Evolutionary conservation across 116 monocot species (phyloP).

Genomic region (Cymodocea nodosa): DNA sequence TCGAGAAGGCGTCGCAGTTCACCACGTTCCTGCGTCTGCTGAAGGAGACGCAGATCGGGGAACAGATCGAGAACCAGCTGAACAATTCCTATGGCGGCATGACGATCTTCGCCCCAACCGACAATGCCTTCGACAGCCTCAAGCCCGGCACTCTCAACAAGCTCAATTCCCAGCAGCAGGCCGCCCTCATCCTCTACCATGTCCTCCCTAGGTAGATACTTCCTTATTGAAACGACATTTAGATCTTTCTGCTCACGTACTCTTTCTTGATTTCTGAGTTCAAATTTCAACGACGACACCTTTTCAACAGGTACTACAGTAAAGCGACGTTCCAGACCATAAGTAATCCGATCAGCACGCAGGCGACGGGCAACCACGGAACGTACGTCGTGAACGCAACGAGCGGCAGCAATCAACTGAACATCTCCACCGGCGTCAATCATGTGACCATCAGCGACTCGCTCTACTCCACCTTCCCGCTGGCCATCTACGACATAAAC

Average conservation of each 20-base stretch:
- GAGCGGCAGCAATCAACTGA: slow-evolving; percentile 38
- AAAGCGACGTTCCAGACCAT: slow-evolving; percentile 37
- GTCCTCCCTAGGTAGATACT: slow-evolving; percentile 41
- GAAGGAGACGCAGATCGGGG: slow-evolving; percentile 43
- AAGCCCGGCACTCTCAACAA: slow-evolving; percentile 64
- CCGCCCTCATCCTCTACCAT: slow-evolving; percentile 54
- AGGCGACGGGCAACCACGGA: slow-evolving; percentile 44
- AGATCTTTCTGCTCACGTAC: too few species aligned
- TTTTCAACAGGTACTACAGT: slow-evolving; percentile 39
- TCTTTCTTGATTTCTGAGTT: too few species aligned
- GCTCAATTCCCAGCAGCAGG: slow-evolving; percentile 44
- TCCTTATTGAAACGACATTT: too few species aligned
- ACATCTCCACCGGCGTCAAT: slow-evolving; percentile 49
- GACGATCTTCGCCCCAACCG: slow-evolving; percentile 73
- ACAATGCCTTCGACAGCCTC: slow-evolving; percentile 55
- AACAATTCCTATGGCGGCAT: slow-evolving; percentile 53
- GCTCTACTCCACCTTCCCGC: slow-evolving; percentile 17
- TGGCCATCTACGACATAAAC: slow-evolving; percentile 48
- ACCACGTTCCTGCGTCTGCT: slow-evolving; percentile 44
- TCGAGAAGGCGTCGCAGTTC: slow-evolving; percentile 63
- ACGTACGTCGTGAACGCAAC: slow-evolving; percentile 47
- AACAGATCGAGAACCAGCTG: slow-evolving; percentile 49
- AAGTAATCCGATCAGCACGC: slow-evolving; percentile 58
- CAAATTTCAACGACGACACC: too few species aligned
- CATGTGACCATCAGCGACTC: slow-evolving; percentile 5